Conservation (phyloP, 208 protist genomes). For the Trypanosoma avium region DNA sequence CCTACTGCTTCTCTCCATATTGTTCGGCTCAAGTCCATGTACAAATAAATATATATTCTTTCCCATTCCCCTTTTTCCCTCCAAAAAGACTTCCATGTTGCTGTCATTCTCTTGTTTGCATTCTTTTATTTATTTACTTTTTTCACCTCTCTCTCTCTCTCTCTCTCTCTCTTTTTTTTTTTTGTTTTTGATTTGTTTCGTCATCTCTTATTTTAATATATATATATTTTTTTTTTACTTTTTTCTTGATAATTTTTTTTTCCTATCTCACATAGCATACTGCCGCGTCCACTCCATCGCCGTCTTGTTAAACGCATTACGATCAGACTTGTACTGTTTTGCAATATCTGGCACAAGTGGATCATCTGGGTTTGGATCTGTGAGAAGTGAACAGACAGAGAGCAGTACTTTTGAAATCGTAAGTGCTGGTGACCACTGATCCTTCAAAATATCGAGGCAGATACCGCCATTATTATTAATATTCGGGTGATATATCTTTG, state of each 20-base stretch:
- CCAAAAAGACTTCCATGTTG: no score
- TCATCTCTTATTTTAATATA: neutral
- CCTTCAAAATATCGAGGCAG: slow-evolving; percentile 98
- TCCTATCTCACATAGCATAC: slow-evolving; percentile 54
- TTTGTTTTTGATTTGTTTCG: slow-evolving; percentile 4
- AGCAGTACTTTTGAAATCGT: slow-evolving; percentile 99
- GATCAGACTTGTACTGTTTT: slow-evolving; percentile 95
- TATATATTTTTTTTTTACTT: neutral
- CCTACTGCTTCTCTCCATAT: no score
- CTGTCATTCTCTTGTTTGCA: neutral
- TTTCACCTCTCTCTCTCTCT: neutral
- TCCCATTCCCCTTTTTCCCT: no score
- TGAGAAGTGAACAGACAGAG: slow-evolving; percentile 98
- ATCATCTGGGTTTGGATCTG: slow-evolving; percentile 99
- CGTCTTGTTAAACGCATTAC: slow-evolving; percentile 87
- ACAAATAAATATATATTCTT: no score
- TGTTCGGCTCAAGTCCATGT: no score
- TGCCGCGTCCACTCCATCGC: slow-evolving; percentile 93
- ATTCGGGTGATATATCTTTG: slow-evolving; percentile 97
- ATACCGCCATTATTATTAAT: slow-evolving; percentile 97
- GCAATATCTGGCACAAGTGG: slow-evolving; percentile 98
- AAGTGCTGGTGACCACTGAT: slow-evolving; percentile 96
- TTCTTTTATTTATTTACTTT: slow-evolving; percentile 2
- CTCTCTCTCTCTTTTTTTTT: neutral
- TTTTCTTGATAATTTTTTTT: no score